A percentile compares a stretch with the other conserved stretches of the same genome.
Evolutionary conservation across 768 basidiomycete genomes (phyloP).

Genomic region (Ephemerocybe angulata): DNA sequence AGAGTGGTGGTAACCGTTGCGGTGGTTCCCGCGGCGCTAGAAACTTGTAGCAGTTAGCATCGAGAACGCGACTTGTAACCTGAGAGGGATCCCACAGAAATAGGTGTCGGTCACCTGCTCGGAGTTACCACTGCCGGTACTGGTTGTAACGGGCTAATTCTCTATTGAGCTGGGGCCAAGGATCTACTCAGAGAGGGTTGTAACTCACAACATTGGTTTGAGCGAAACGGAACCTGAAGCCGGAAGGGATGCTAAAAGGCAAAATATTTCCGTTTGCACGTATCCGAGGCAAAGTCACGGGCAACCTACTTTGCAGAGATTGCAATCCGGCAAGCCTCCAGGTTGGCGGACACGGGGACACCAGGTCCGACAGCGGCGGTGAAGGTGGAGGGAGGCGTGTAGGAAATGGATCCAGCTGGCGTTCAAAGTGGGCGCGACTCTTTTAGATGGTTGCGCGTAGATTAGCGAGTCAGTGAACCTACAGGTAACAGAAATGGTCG

Average conservation of each 20-base stretch:
- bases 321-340: no score
- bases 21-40: neutral
- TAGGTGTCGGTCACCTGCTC: neutral
- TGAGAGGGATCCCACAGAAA: neutral
- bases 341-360: no score
- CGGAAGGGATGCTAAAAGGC: neutral
- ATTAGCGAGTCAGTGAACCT: no score
- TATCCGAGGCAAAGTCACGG: neutral
- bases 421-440: no score
- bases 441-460: no score
- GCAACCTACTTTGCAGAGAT: neutral
- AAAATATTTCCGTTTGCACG: neutral
- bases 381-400: no score
- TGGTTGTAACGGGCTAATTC: neutral
- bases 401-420: no score
- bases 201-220: neutral
- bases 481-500: no score
- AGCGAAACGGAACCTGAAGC: conserved; percentile 1
- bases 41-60: neutral
- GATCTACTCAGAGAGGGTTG: neutral
- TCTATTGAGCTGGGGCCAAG: neutral
- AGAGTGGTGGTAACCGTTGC: neutral
- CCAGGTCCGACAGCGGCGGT: no score
- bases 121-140: neutral
- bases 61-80: neutral